Evolutionary conservation across 306 rosid species (phyloP), one percentile per base, ranked within the genome.

Genomic region (Trichosanthes cucumerina): DNA sequence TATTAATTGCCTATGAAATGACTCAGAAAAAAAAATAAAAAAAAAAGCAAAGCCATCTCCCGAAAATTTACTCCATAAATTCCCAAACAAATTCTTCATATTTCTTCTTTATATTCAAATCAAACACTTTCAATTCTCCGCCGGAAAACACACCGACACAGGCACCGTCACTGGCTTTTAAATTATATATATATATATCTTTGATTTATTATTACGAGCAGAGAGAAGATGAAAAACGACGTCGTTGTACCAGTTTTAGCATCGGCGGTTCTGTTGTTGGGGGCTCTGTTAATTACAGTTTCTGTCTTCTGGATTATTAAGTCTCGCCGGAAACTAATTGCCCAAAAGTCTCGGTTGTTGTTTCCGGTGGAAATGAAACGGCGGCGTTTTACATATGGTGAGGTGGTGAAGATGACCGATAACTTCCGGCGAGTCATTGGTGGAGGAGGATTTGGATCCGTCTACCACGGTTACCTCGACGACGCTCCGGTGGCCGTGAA

Each of bases 401-500:
- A 76, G 69, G 19, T 76, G 14, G 18, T 54, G 19, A 76, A 76
- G 52, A 76, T 76, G 12, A 76, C 79, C 15, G 0, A 39, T 76
- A 34, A 54, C 15, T 76, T 76, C 24, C 23, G n/a, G 50, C 44
- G 53, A 12, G 16, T 6, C n/a, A 39, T 57, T 11, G 50, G 34
- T 9, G 0, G 1, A 14, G 69, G 54, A 19, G 69, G 6, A 38
- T 76, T 76, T 38, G 79, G 79, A 76, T 1, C 24, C 9, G 34
- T 38, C 58, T 76, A 36, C 46, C 54, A 76, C 7, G 79, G 79
- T 3, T 7, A 54, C 12, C 28, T 57, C 23, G 79, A 76, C 18
- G 69, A 21, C 21, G 9, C 21, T 19, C 79, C 60, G 46, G 79
- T 76, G 13, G n/a, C 68, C 16, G 79, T 76, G 53, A 53, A 75